Conservation (phyloP, 148 eudicot species). For the Chenopodium album region DNA sequence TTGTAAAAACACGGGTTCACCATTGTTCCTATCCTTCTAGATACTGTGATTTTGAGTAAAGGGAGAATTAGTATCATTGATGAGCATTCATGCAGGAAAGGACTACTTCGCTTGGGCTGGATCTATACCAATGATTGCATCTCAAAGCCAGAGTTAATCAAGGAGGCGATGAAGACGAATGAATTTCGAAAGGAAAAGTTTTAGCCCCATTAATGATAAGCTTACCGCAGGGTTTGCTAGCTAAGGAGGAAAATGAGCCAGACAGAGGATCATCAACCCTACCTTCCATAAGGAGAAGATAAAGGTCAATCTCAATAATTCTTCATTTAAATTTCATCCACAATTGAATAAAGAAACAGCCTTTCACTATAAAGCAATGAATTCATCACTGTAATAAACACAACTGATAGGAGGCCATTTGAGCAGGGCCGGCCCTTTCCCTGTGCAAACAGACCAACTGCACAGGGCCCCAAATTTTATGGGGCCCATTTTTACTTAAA, state of each 20-base stretch:
- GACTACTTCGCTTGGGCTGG: constrained; percentile 26
- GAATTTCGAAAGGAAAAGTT: constrained; percentile 9
- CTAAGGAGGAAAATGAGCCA: constrained; percentile 21
- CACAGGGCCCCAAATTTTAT: no score
- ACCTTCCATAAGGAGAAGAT: constrained; percentile 26
- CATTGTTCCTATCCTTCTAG: no score
- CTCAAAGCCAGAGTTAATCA: constrained; percentile 22
- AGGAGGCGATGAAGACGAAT: constrained; percentile 21
- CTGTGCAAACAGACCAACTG: no score
- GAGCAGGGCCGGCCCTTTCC: no score
- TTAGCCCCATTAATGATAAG: constrained; percentile 12
- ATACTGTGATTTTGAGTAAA: no score
- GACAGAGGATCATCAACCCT: constrained; percentile 30
- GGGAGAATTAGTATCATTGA: no score
- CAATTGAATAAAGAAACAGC: no score
- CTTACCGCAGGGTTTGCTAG: constrained; percentile 15
- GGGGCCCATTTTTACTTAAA: no score
- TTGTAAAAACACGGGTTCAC: no score
- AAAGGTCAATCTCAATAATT: constrained; percentile 7
- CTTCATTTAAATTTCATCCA: no score
- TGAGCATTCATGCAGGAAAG: constrained; percentile 15
- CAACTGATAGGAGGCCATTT: no score
- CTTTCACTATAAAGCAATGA: not conserved
- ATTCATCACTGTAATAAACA: not conserved
- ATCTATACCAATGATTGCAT: constrained; percentile 14